phyloP scores from a whole-genome alignment of 257 asterid genomes.

The Oldenlandia corymbosa region DNA sequence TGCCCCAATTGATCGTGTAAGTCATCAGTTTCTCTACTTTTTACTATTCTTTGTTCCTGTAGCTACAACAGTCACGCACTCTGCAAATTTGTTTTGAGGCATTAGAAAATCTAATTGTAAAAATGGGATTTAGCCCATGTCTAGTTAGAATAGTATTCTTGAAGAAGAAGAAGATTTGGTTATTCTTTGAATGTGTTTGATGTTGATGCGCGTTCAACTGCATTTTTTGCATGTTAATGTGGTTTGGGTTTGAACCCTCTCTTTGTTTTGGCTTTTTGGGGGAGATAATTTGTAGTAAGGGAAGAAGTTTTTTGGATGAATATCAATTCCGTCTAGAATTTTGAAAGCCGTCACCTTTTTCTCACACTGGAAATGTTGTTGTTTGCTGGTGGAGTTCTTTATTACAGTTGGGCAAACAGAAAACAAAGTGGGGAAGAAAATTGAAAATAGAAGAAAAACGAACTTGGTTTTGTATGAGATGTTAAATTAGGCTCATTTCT shows the following conservation, averaged over 20 bases:
- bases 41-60: background rate
- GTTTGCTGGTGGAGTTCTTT: background rate
- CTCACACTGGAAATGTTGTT: background rate
- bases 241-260: too few species aligned
- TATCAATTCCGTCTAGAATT: background rate
- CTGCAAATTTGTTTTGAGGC: background rate
- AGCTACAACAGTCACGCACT: background rate
- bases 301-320: background rate
- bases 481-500: background rate
- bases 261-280: background rate
- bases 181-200: too few species aligned
- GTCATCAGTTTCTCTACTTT: background rate
- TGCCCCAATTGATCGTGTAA: slow-evolving; percentile 38
- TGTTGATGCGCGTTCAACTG: too few species aligned
- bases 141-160: too few species aligned
- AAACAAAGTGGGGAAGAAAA: too few species aligned
- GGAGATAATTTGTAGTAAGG: background rate
- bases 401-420: background rate
- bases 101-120: too few species aligned
- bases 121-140: too few species aligned
- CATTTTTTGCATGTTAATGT: too few species aligned
- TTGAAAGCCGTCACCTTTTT: slow-evolving; percentile 3
- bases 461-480: background rate
- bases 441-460: background rate
- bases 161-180: too few species aligned